Evolutionary conservation across 129 eudicot species (phyloP).

Genomic region (Artemisia tridentata): DNA sequence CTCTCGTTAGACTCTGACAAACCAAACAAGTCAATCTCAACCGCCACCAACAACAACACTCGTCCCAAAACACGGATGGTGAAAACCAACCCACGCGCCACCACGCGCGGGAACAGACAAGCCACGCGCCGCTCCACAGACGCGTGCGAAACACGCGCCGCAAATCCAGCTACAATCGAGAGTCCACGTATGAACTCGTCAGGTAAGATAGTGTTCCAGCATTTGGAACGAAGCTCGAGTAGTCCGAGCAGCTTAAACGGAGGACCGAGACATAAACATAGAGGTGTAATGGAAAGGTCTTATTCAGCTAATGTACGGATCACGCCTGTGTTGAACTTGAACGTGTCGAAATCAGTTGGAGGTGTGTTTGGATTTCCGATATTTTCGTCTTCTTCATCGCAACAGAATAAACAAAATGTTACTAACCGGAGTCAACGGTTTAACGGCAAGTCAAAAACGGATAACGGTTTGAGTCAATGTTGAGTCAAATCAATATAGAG

Average conservation of each 20-base stretch:
- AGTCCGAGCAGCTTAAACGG: conserved; percentile 84
- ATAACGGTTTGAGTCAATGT: no score
- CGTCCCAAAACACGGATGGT: conserved; percentile 44
- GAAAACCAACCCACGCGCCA: conserved; percentile 32
- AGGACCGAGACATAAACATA: conserved; percentile 56
- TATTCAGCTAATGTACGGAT: conserved; percentile 78
- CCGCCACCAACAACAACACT: conserved; percentile 9
- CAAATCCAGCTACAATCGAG: conserved; percentile 29
- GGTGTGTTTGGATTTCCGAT: conserved; percentile 60
- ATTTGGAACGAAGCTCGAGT: conserved; percentile 84
- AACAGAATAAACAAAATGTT: no score
- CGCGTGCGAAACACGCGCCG: no score
- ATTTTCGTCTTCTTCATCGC: conserved; percentile 36
- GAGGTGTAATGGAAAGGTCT: conserved; percentile 65
- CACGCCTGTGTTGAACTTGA: conserved; percentile 83
- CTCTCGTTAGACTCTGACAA: conserved; percentile 65
- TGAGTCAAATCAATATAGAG: no score
- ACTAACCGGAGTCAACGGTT: conserved; percentile 27
- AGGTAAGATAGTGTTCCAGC: conserved; percentile 74
- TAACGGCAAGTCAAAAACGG: background rate
- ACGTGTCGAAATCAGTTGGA: conserved; percentile 60
- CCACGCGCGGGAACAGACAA: conserved; percentile 38
- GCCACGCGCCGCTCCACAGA: conserved; percentile 41
- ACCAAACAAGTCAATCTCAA: conserved; percentile 25
- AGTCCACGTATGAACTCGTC: conserved; percentile 89